Evolutionary conservation across 169 alveolate genomes (phyloP), one percentile per base, ranked within the genome.

Genomic region (Cryptosporidium parvum): DNA sequence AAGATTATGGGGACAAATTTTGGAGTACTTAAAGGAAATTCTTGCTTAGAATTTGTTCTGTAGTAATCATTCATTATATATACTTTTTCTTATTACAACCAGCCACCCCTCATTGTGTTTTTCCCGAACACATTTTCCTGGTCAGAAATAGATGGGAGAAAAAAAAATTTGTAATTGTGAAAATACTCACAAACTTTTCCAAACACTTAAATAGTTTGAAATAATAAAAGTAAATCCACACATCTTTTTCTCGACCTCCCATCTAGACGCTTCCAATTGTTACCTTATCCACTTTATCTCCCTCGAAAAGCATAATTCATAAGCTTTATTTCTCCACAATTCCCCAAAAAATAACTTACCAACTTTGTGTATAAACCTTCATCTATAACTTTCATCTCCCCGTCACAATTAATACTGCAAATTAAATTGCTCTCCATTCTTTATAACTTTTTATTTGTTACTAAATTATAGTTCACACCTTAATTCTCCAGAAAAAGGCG

Each of bases 351-450:
- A 4, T 0, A 62, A 80, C 89, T 80, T 80, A 80, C 89, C 89
- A 80, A 42, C 21, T 51, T 65, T 18, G 35, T 80, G 16, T 62
- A 65, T 23, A 80, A 80, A 62, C 33, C 33, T 52, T 62, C 89
- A 48, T 62, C 70, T 14, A 80, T 42, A 14, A 80, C 68, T 8
- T 8, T 39, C 37, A 80, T 29, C 39, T 65, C 68, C 52, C 75
- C 89, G 3, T 80, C 89, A 4, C 37, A 4, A 39, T 44, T 51
- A 29, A 80, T 62, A 44, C 89, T 80, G 35, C 86, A 73, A 52
- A 73, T 73, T 42, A 73, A 73, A 73, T 39, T 73, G 10, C 35
- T 52, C 3, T 59, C 52, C 71, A 53, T 56, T 26, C 6, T 9
- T 8, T 42, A 42, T 8, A 23, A 53, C 67, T 26, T 56, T 3